Evolutionary conservation across 345 rosid species (phyloP).

Genomic region (Bruguiera parviflora): DNA sequence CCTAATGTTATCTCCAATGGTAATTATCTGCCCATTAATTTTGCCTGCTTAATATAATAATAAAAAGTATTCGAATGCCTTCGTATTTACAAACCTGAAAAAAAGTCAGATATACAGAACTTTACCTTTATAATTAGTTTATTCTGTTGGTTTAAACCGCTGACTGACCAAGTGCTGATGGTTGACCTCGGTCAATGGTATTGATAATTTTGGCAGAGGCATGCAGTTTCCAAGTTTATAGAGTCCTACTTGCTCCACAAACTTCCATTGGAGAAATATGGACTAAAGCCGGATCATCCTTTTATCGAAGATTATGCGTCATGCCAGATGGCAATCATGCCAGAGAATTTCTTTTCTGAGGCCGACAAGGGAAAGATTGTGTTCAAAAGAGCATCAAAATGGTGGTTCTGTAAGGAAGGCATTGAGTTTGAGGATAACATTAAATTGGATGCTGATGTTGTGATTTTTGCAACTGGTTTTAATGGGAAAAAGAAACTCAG

Average conservation of each 20-base stretch:
- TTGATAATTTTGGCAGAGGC: slow-evolving; percentile 45
- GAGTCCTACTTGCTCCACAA: slow-evolving; percentile 77
- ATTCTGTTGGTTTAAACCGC: neutral
- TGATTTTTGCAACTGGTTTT: slow-evolving; percentile 74
- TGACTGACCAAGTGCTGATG: neutral
- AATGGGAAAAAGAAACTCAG: slow-evolving; percentile 79
- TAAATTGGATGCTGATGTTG: slow-evolving; percentile 66
- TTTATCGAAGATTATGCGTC: slow-evolving; percentile 89
- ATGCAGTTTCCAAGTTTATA: slow-evolving; percentile 62
- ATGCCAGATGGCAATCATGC: slow-evolving; percentile 93
- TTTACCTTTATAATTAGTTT: no score
- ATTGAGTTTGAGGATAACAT: slow-evolving; percentile 64
- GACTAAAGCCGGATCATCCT: slow-evolving; percentile 76
- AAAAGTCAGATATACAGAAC: no score
- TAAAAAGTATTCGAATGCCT: no score
- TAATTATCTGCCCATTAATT: slow-evolving; percentile 14
- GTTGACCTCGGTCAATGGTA: no score
- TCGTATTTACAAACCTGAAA: no score
- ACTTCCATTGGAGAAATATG: slow-evolving; percentile 67
- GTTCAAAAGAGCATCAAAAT: slow-evolving; percentile 62
- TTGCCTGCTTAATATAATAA: no score
- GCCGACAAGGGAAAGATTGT: slow-evolving; percentile 74
- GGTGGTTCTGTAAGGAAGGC: slow-evolving; percentile 75
- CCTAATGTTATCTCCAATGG: slow-evolving; percentile 62
- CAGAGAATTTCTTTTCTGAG: slow-evolving; percentile 69